Base-by-base conservation (phyloP, 2,329 filamentous ascomycete genomes). In the Onygenales sp. region DNA sequence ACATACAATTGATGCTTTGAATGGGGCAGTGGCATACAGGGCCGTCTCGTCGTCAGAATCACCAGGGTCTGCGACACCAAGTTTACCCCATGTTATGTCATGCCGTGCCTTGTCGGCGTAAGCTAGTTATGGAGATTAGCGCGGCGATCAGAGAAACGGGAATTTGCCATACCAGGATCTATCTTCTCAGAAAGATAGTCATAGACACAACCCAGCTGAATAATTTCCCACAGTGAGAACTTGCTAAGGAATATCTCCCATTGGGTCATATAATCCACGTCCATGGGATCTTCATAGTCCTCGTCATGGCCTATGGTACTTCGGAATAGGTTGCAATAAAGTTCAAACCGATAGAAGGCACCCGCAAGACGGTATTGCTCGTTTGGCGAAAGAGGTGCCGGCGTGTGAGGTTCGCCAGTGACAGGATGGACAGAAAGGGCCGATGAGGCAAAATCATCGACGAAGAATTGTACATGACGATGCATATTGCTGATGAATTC, bases 191-290 rank as follows among this genome's bases (percentile, higher is more conserved):
- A n/a, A 3, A 61, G 55, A 48, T 56, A 58, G 43, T 60, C 60
- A 53, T 59, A 43, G 35, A 61, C 38, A 43, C 60, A 60, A 43
- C 47, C 55, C 10, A 61, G 36, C 36, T 61, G 59, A 41, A 60
- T 59, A 54, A 52, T 58, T 48, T 61, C 59, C 57, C 57, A 60
- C 5, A 55, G 57, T 10, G 58, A 52, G 43, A 61, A 61, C n/a
- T 44, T 41, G 9, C 14, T 5, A 17, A 59, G 53, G 53, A 59
- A 61, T 5, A 55, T 13, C 1, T 48, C 35, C 31, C 39, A 10
- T 45, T 56, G 46, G 43, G 31, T 50, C 13, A 43, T 31, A 13
- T 45, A 10, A 50, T 51, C 32, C 32, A 43, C 2, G 11, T 35
- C 14, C 13, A 9, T 10, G 35, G 39, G 21, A 32, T 32, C 14